Conservation (phyloP, 208 protist species). For the Paratrypanosoma confusum region DNA sequence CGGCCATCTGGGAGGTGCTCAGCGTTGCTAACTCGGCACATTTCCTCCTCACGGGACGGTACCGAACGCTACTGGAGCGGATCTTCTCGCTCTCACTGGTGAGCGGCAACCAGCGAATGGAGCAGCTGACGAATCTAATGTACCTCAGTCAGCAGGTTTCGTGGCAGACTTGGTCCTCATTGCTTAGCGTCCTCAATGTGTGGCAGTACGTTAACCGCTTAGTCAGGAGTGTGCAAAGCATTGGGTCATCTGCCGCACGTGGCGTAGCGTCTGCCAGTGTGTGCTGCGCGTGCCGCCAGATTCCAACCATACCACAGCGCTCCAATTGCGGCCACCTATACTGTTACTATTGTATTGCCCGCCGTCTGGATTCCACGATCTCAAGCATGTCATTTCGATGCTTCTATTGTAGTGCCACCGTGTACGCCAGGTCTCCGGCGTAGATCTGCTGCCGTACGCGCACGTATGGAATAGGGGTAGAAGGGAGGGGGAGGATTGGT, state of each 20-base stretch:
- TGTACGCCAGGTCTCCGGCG: conserved; percentile 38
- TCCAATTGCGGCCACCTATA: conserved; percentile 85
- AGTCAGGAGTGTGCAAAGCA: conserved; percentile 25
- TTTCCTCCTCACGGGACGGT: conserved; percentile 79
- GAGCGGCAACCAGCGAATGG: conserved; percentile 69
- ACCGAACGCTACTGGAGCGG: conserved; percentile 74
- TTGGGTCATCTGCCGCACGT: conserved; percentile 12
- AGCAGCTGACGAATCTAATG: conserved; percentile 71
- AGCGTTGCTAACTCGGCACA: conserved; percentile 72
- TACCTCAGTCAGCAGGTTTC: conserved; percentile 84
- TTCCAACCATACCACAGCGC: conserved; percentile 52
- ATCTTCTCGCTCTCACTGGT: conserved; percentile 75
- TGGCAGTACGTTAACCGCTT: conserved; percentile 56
- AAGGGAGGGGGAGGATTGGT: no score
- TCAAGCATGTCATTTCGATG: conserved; percentile 66
- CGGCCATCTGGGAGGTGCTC: conserved; percentile 40
- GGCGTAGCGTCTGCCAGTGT: conserved; percentile 24
- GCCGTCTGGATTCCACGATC: conserved; percentile 50
- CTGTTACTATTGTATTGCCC: conserved; percentile 90
- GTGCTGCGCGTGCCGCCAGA: conserved; percentile 66
- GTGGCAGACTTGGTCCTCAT: conserved; percentile 69
- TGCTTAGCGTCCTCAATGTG: conserved; percentile 60
- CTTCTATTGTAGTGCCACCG: conserved; percentile 43
- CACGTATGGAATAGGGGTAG: no score
- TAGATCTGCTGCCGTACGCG: conserved; percentile 7